Evolutionary conservation across 1,284 basidiomycete genomes (phyloP), one percentile per base, ranked within the genome.

Genomic region (Moesziomyces antarcticus): DNA sequence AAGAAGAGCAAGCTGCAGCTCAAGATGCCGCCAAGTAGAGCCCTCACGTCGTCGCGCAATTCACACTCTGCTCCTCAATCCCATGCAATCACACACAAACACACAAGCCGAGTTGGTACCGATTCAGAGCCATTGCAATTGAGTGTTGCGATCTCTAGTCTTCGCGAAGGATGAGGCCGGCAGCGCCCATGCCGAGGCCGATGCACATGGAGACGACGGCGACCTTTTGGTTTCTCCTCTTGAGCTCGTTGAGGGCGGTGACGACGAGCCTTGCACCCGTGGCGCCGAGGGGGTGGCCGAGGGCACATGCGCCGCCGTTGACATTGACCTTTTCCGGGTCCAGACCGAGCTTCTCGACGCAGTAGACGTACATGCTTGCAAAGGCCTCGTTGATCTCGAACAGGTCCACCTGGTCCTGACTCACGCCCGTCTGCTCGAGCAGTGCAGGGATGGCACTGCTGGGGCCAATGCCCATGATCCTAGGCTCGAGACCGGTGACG

Each of bases 241-340:
- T 87, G 45, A 96, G 86, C 81, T 94, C 93, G 70, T 91, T 89
- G 33, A 97, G 86, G 10, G 92, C 93, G 0, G 95, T 97, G 14
- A 91, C 93, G 50, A 97, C 87, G 84, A 95, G 92, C 50, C 94
- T 88, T 9, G 90, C 90, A 75, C 94, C 94, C 25, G 94, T 97
- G 79, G 84, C 92, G 89, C 92, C 89, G n/a, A 93, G 82, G n/a
- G 92, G 92, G 84, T 93, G 91, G 2, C 92, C 93, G 14, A 94
- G 87, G 13, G 93, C 93, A 74, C 94, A 94, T 0, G 93, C 93
- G 0, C 94, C 93, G 30, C 94, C 94, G 74, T 93, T 92, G 14
- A 93, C 91, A 80, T 96, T 77, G 25, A 75, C 61, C 65, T 79
- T 77, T 14, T 90, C 89, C 70, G 88, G 89, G 13, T 90, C 89